phyloP scores from a whole-genome alignment of 371 early-diverging fungal genomes.

The Mortierella sp. region DNA sequence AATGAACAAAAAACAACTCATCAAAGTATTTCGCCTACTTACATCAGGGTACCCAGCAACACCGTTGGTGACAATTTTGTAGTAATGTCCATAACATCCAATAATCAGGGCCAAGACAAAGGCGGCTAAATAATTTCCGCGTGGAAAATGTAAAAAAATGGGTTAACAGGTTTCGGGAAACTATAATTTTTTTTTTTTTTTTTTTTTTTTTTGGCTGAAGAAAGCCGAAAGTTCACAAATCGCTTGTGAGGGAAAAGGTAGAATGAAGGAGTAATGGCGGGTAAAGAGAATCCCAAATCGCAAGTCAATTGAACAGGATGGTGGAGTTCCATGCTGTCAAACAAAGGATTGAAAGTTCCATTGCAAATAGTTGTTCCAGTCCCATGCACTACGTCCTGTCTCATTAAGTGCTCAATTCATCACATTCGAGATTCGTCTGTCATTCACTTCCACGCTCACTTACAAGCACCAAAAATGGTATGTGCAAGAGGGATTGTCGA shows the following conservation, averaged over 20 bases:
- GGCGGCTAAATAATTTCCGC: conserved; percentile 63
- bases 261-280: too few relatives aligned
- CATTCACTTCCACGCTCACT: conserved; percentile 11
- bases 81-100: conserved; percentile 80
- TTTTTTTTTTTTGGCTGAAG: not conserved
- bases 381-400: not conserved
- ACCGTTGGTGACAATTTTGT: conserved; percentile 84
- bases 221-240: not conserved
- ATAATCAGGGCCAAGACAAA: conserved; percentile 77
- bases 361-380: too few relatives aligned
- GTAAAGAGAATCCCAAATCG: too few relatives aligned
- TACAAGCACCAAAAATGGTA: conserved; percentile 48
- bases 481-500: conserved; percentile 42
- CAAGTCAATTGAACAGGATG: not conserved
- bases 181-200: not conserved
- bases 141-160: not conserved
- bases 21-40: conserved; percentile 14
- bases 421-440: not conserved
- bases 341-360: not conserved
- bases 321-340: not conserved
- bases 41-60: conserved; percentile 83
- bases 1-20: not conserved
- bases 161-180: not conserved
- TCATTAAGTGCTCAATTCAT: not conserved
- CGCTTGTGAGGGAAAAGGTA: too few relatives aligned